Percentiles rank a stretch among this genome's conserved stretches.
Evolutionary conservation across 2,329 filamentous ascomycete genomes (phyloP).

Genomic region (Chaetomium globosum): DNA sequence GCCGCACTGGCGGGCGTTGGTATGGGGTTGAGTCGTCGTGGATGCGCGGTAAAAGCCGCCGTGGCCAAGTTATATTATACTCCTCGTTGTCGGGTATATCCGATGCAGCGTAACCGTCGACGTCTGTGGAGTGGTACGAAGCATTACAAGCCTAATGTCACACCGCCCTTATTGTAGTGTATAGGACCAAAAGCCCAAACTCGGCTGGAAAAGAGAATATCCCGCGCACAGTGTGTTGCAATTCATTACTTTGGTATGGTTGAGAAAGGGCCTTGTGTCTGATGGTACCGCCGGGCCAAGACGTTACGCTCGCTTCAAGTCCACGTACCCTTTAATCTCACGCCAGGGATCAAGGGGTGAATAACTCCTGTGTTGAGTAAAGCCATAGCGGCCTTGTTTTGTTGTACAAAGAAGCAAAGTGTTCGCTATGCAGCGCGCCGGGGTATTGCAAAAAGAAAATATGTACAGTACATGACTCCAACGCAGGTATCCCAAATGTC

Average conservation of each 20-base stretch:
- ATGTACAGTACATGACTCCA: constrained; percentile 2
- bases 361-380: neutral
- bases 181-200: neutral
- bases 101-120: neutral
- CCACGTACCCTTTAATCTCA: constrained; percentile 9
- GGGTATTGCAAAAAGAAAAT: constrained; percentile 12
- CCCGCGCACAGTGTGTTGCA: neutral
- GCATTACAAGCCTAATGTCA: neutral
- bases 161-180: neutral
- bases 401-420: neutral
- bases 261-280: neutral
- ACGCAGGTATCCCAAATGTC: neutral
- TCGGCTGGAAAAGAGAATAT: constrained; percentile 1
- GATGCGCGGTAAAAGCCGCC: neutral
- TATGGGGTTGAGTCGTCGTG: neutral
- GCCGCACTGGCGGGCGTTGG: neutral
- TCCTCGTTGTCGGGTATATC: neutral
- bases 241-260: neutral
- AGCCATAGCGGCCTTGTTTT: neutral
- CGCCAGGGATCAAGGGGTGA: neutral
- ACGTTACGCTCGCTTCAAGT: constrained; percentile 21
- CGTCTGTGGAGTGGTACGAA: neutral
- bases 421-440: constrained; percentile 7
- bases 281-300: constrained; percentile 8
- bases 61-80: neutral